phyloP scores from a whole-genome alignment of 2,329 filamentous ascomycete species.

The Curvularia lunata region DNA sequence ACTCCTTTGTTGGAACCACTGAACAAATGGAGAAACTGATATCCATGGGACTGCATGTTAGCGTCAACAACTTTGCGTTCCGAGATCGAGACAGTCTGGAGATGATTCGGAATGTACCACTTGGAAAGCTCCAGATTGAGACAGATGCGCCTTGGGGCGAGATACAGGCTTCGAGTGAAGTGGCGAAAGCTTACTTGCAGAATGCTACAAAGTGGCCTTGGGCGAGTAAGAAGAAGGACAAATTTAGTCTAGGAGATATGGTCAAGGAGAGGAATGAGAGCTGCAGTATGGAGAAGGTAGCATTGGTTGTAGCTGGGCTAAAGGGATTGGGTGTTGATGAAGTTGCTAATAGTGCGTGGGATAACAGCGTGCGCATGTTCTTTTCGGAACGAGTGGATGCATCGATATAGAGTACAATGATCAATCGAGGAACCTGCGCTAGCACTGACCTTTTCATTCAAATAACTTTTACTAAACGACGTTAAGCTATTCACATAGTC shows the following conservation, averaged over 20 bases:
- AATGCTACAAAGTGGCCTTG: slow-evolving; percentile 49
- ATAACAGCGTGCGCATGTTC: slow-evolving; percentile 42
- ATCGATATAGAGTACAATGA: no score
- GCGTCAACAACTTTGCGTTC: slow-evolving; percentile 61
- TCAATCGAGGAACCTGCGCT: not conserved
- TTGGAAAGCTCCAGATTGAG: slow-evolving; percentile 55
- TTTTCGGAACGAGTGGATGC: not conserved
- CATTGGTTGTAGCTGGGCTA: slow-evolving; percentile 57
- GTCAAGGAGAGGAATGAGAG: slow-evolving; percentile 61
- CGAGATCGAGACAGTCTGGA: slow-evolving; percentile 48
- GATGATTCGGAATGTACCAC: slow-evolving; percentile 53
- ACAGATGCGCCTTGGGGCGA: slow-evolving; percentile 60
- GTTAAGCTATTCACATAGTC: not conserved
- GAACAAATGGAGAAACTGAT: slow-evolving; percentile 52
- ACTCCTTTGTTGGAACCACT: slow-evolving; percentile 50
- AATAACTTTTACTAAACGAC: not conserved
- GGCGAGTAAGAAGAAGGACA: slow-evolving; percentile 57
- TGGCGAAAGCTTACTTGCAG: slow-evolving; percentile 53
- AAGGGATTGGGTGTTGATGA: slow-evolving; percentile 54
- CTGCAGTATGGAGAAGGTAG: slow-evolving; percentile 57
- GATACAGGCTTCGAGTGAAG: slow-evolving; percentile 46
- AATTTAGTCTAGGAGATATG: slow-evolving; percentile 55
- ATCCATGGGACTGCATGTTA: slow-evolving; percentile 52
- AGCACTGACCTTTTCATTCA: not conserved
- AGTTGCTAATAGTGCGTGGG: slow-evolving; percentile 51